A percentile compares a stretch with the other conserved stretches of the same genome.
phyloP scores from a whole-genome alignment of 768 basidiomycete genomes.

The Tricholoma hemisulphureum region DNA sequence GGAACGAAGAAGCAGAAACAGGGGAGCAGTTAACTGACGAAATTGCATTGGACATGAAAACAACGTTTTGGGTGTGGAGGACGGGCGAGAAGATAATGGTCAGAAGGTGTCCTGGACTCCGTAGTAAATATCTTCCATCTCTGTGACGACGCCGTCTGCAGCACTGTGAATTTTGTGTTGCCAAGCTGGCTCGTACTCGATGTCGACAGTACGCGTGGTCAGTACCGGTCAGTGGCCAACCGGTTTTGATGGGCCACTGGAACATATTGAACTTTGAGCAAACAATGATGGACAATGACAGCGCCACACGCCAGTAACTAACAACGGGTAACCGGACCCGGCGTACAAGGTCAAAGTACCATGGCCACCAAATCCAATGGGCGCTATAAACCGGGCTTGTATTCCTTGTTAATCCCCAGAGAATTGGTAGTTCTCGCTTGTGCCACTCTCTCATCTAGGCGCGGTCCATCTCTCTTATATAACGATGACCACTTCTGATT shows the following conservation, averaged over 20 bases:
- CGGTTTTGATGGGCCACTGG: background rate
- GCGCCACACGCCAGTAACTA: background rate
- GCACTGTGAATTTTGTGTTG: background rate
- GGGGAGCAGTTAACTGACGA: background rate
- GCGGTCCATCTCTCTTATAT: background rate
- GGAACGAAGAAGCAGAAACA: background rate
- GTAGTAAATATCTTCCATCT: slow-evolving; percentile 24
- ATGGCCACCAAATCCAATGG: background rate
- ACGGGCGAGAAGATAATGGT: slow-evolving; percentile 41
- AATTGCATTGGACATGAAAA: slow-evolving; percentile 21
- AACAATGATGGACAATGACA: background rate
- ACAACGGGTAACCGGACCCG: background rate
- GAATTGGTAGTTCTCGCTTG: background rate
- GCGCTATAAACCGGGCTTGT: background rate
- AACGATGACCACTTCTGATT: slow-evolving; percentile 24
- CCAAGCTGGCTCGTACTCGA: too few relatives aligned
- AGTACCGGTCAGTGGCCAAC: background rate
- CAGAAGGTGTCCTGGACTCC: slow-evolving; percentile 40
- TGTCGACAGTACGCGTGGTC: too few relatives aligned
- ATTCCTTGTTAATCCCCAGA: background rate
- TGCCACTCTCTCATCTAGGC: background rate
- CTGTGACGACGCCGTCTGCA: background rate
- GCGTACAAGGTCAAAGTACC: background rate
- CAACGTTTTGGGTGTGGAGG: slow-evolving; percentile 43
- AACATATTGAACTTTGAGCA: background rate